These are phyloP conservation scores for Globisporangium echinulatum DNA, from an alignment of 352 stramenopile genomes.

Conservation along the genomic window DNA sequence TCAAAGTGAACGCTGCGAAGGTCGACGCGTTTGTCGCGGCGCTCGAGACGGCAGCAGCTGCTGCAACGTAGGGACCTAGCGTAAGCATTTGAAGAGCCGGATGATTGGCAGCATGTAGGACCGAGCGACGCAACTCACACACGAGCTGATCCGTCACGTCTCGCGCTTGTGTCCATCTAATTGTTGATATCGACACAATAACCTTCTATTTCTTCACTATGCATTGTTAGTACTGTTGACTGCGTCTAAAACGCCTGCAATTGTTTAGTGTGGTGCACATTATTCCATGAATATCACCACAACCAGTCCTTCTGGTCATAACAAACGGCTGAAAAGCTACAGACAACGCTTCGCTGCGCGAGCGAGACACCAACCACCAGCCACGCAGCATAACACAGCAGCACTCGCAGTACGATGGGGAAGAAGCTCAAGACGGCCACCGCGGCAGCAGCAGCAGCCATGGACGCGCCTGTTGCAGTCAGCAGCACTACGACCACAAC, in stretches of 20 bases:
- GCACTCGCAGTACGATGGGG: slow-evolving; percentile 2
- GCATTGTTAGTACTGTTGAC: too few relatives aligned
- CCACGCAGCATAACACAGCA: background rate
- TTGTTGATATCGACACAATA: too few relatives aligned
- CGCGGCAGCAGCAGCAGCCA: background rate
- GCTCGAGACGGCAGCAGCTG: slow-evolving; percentile 28
- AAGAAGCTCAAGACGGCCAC: slow-evolving; percentile 13
- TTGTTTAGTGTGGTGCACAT: too few relatives aligned
- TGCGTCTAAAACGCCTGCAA: too few relatives aligned
- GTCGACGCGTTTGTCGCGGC: slow-evolving; percentile 57
- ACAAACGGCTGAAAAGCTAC: slow-evolving; percentile 6
- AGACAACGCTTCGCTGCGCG: background rate
- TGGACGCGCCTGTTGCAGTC: background rate
- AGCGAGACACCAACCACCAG: slow-evolving; percentile 1
- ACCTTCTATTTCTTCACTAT: too few relatives aligned
- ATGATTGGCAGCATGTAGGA: too few relatives aligned
- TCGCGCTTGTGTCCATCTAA: too few relatives aligned
- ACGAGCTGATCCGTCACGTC: too few relatives aligned
- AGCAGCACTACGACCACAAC: background rate
- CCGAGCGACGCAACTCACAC: too few relatives aligned
- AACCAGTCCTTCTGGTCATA: background rate
- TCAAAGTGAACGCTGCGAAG: slow-evolving; percentile 66
- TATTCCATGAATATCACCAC: too few relatives aligned
- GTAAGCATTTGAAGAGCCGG: too few relatives aligned
- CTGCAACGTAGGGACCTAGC: background rate